Evolutionary conservation across 331 rosid genomes (phyloP), one percentile per base, ranked within the genome.

Genomic region (Malus hybrid): DNA sequence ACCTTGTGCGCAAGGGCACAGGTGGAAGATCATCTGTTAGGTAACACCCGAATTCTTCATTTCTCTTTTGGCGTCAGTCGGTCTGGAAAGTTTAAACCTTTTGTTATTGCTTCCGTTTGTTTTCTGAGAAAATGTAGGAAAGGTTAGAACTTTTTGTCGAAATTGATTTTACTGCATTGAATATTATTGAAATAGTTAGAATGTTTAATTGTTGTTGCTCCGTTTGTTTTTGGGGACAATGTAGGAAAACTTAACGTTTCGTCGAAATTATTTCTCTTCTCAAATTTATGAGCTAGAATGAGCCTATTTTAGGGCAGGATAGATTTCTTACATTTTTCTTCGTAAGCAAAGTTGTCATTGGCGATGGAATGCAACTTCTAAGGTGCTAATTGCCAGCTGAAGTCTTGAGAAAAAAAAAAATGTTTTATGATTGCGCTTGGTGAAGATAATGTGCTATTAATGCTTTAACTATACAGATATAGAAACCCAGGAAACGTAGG

Each of bases 1-100:
- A 89, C 88, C 88, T 92, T 33, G 89, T 95, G 63, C 93, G 97
- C 84, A 95, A 92, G 93, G 99, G 99, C 77, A 95, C 99, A 2
- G 99, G 99, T 69, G 99, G 99, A 69, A 88, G 99, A 83, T 95
- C 99, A 8, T 95, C 99, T 34, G 99, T 95, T 33, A 95, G 99
- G 99, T 91, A 74, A 22, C 52, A 29, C 48, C 36, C 74, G 60
- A 39, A 36, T 80, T 63, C 18, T 8, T 64, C 68, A 16, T 80
- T 79, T 70, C 50, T 52, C 31, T 2, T 85, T 60, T 5, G 55
- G 50, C 65, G n/a, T 61, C 81, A 42, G 13, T 73, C 4, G 22
- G 70, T 14, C 11, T 5, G 9, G 60, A 69, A 42, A 28, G 57
- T 52, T 52, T 2, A 52, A 52, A 6, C 20, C 1, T 16, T 52